Evolutionary conservation across 75 land plant species (phyloP).

Genomic region (Sequoiadendron giganteum): DNA sequence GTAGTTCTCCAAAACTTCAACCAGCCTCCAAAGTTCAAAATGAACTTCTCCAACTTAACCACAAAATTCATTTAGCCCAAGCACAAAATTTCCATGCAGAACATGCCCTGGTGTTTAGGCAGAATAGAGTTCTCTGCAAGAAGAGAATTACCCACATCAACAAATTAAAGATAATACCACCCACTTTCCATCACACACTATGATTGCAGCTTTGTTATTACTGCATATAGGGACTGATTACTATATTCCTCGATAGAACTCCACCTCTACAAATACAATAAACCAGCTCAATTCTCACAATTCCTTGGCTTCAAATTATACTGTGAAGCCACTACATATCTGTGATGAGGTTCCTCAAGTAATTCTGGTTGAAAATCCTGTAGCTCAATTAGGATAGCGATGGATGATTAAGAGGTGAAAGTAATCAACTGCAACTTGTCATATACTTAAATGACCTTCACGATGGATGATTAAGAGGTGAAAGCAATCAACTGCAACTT

Average conservation of each 20-base stretch:
- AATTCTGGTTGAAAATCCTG: neutral
- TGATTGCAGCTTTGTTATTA: neutral
- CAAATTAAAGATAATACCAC: neutral
- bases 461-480: neutral
- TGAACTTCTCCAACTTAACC: neutral
- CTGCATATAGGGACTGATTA: neutral
- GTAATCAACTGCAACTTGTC: conserved; percentile 5
- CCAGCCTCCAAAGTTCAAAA: neutral
- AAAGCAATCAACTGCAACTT: conserved; percentile 5
- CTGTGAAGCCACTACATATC: neutral
- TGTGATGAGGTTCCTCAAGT: neutral
- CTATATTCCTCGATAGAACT: neutral
- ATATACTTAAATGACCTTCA: neutral
- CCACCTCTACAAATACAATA: neutral
- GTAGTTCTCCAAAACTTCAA: neutral
- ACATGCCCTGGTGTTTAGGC: neutral
- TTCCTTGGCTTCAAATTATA: neutral
- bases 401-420: neutral
- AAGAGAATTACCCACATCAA: neutral
- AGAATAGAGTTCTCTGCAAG: neutral
- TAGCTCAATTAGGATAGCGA: neutral
- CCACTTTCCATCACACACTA: neutral
- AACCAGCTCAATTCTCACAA: conserved; percentile 2
- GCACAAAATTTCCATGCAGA: neutral
- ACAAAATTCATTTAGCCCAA: neutral